Base-by-base conservation (phyloP, 106 monocot species). In the Chionographis japonica region DNA sequence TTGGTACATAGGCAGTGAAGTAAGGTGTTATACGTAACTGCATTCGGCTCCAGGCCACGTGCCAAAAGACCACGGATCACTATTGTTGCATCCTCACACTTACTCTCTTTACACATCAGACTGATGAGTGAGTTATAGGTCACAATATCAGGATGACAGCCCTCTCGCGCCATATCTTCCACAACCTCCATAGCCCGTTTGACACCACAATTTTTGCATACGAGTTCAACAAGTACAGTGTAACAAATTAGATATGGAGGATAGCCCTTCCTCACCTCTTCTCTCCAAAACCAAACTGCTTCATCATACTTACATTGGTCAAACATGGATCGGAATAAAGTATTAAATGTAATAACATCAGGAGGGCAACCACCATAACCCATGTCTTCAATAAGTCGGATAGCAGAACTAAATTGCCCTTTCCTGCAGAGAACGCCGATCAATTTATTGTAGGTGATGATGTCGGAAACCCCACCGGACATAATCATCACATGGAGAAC, bases 361-460 rank as follows among this genome's bases (percentile, higher is more conserved):
- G 93, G 88, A 27, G 76, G 77, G 54, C 92, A 93, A 46, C 92
- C 88, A 12, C 54, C 42, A 36, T 83, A 81, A 18, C 81, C 68
- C 93, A 93, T 93, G 11, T 89, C 79, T 18, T 84, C 75, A 13
- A 84, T 58, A 13, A 84, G 36, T 10, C 38, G 12, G 0, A 83
- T 50, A 3, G 93, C 93, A 12, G 64, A 60, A 66, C 40, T 43
- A 4, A 93, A 67, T 15, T 72, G 80, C 12, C 88, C 81, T 64
- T 55, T 84, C 50, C 68, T 76, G 75, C 89, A 93, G 46, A 89
- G 69, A 6, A 78, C 81, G 4, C 81, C 84, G 16, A 93, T 77
- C 71, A 93, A 71, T 67, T 83, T 93, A 60, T 93, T 93, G 74
- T 73, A 89, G 17, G 86, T 93, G 51, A 86, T 89, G 54, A 82